Base-by-base conservation (phyloP, 2,329 filamentous ascomycete species). In the Leptographium wingfieldii region DNA sequence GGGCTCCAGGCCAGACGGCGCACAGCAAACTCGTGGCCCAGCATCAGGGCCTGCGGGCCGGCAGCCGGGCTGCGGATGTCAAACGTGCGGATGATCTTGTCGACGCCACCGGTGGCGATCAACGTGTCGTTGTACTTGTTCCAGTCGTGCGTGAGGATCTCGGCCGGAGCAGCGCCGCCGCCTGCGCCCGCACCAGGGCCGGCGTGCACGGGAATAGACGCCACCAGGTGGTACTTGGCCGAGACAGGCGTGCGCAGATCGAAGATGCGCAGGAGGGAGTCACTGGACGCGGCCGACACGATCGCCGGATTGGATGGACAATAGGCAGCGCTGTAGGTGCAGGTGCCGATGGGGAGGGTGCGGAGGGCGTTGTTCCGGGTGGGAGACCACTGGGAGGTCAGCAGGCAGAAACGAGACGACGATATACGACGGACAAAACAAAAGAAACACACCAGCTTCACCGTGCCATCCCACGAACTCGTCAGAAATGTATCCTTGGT, bases 121-220 rank as follows among this genome's bases (percentile, higher is more conserved):
- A 96, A 78, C 0, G 85, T 87, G 65, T 91, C 84, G 48, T 88
- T 83, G 74, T 99, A 99, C 73, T 99, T 99, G 76, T 99, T 99
- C 94, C 94, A 99, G 73, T 99, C 94, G 73, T 97, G 94, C 0
- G 92, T 96, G 38, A 99, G 80, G 46, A 90, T 84, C 76, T 99
- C 94, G 11, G 84, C 80, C 0, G 91, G 90, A n/a, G 83, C 73
- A 40, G 74, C 69, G 33, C 73, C 74, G 56, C 68, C 71, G 9
- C 53, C 49, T 63, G 61, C 35, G 63, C 66, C 33, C 63, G 55
- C 65, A 12, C 76, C 73, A 55, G 29, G 19, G 82, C 77, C 0
- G 81, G 78, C 82, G 72, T 96, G 91, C 54, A 95, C 92, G 1
- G 92, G 89, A 59, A 97, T 87, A 65, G 87, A 84, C 58, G 88